Base-by-base conservation (phyloP, 306 rosid genomes). In the Cicer chorassanicum region DNA sequence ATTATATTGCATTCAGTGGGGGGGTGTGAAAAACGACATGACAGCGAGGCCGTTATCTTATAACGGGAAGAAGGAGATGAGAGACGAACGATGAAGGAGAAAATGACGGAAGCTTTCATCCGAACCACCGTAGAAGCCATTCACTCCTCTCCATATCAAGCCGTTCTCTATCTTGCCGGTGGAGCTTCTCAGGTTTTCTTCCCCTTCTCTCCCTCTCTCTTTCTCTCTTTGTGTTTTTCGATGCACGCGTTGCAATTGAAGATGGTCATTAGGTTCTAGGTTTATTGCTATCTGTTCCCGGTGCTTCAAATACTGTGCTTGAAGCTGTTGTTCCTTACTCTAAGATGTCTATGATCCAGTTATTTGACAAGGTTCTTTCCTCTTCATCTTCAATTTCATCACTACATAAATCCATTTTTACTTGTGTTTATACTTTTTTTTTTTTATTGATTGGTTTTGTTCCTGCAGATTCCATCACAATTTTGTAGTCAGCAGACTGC, bases 291-390 rank as follows among this genome's bases (percentile, higher is more conserved):
- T 86, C 97, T 6, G 87, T 82, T 69, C 93, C 97, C 0, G 98
- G 98, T 77, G 96, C 97, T 45, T 88, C 97, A 12, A 87, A 82
- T 36, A 93, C 97, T 1, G 88, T 93, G 38, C 97, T 93, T 11
- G 96, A 93, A 82, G 84, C 83, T 24, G 78, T 89, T n/a, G 74
- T 93, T 42, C 97, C 98, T n/a, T 91, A 91, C 53, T 93, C 98
- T 12, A 72, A 81, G 69, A 81, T 82, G 86, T 89, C 96, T 5
- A 18, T 84, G 79, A 82, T 90, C 46, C 98, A 91, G 66, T 83
- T 94, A 65, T 90, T 94, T 46, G 89, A 88, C 69, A 94, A 94
- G 91, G 97, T 91, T 4, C 19, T 38, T 49, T 53, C 5, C 12
- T 13, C 34, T 62, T 36, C 5, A 2, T 50, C 61, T 44, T 19